A percentile compares a stretch with the other conserved stretches of the same genome.
phyloP scores from a whole-genome alignment of 768 basidiomycete species.

The Agrocybe chaxingu region DNA sequence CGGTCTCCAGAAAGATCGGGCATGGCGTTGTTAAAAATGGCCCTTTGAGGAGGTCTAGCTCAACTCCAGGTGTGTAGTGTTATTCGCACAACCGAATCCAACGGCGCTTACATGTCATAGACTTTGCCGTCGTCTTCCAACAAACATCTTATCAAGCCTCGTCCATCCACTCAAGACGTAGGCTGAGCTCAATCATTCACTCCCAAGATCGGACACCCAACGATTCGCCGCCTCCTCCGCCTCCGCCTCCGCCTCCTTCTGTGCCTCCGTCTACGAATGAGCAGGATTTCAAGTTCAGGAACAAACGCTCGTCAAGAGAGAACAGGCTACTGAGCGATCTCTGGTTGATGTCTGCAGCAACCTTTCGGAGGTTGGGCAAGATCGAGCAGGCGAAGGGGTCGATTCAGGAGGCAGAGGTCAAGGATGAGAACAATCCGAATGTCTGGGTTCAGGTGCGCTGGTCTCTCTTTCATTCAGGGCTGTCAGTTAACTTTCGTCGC shows the following conservation, averaged over 20 bases:
- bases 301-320: slow-evolving; percentile 50
- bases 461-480: neutral
- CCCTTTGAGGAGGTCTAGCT: slow-evolving; percentile 55
- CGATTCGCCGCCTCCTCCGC: slow-evolving; percentile 36
- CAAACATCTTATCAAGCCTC: slow-evolving; percentile 67
- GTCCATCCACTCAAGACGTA: slow-evolving; percentile 80
- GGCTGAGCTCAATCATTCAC: slow-evolving; percentile 48
- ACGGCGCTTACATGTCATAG: slow-evolving; percentile 29
- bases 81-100: neutral
- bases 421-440: slow-evolving; percentile 79
- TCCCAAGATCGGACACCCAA: slow-evolving; percentile 32
- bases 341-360: slow-evolving; percentile 94
- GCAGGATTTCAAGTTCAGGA: slow-evolving; percentile 30
- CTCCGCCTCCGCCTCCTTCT: slow-evolving; percentile 44
- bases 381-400: slow-evolving; percentile 87
- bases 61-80: slow-evolving; percentile 59
- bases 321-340: slow-evolving; percentile 75
- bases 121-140: slow-evolving; percentile 65
- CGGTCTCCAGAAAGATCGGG: slow-evolving; percentile 76
- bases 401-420: slow-evolving; percentile 92
- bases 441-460: slow-evolving; percentile 90
- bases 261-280: slow-evolving; percentile 25
- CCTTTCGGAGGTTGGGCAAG: slow-evolving; percentile 86
- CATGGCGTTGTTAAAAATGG: slow-evolving; percentile 61
- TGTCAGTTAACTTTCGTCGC: neutral